Conservation (phyloP, 2,329 filamentous ascomycete genomes). For the Myriosclerotinia curreyana region DNA sequence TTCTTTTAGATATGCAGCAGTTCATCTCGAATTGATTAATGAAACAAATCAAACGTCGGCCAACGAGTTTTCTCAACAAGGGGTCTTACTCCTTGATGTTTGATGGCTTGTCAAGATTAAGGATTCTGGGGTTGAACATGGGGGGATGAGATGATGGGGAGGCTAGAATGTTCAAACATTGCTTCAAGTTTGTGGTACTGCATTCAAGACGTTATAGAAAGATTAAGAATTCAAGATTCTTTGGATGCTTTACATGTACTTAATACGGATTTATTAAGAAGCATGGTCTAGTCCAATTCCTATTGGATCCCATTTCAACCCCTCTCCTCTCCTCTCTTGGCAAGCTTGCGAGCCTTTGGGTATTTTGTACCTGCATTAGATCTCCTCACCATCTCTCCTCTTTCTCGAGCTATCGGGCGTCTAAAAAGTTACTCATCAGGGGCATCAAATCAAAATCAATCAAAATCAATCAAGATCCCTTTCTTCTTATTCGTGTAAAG, state of each 20-base stretch:
- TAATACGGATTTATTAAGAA: no score
- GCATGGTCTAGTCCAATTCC: no score
- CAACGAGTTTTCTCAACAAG: slow-evolving; percentile 3
- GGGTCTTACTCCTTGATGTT: neutral
- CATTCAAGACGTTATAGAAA: neutral
- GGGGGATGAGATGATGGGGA: no score
- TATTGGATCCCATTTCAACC: neutral
- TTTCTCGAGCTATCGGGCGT: no score
- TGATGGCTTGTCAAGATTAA: neutral
- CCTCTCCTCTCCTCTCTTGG: neutral
- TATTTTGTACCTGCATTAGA: neutral
- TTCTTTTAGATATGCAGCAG: neutral
- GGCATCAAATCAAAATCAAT: neutral
- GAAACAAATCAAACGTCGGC: neutral
- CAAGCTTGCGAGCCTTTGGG: neutral
- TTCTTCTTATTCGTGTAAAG: neutral
- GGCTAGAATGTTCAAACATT: no score
- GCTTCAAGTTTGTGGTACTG: no score
- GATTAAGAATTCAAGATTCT: neutral
- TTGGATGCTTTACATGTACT: no score
- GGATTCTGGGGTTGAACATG: slow-evolving; percentile 13
- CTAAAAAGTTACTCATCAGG: no score
- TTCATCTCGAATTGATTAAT: slow-evolving; percentile 9
- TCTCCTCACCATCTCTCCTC: no score
- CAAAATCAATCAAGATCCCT: neutral